Percentiles rank a stretch among this genome's conserved stretches.
Evolutionary conservation across 129 eudicot genomes (phyloP).

Genomic region (Saussurea involucrata): DNA sequence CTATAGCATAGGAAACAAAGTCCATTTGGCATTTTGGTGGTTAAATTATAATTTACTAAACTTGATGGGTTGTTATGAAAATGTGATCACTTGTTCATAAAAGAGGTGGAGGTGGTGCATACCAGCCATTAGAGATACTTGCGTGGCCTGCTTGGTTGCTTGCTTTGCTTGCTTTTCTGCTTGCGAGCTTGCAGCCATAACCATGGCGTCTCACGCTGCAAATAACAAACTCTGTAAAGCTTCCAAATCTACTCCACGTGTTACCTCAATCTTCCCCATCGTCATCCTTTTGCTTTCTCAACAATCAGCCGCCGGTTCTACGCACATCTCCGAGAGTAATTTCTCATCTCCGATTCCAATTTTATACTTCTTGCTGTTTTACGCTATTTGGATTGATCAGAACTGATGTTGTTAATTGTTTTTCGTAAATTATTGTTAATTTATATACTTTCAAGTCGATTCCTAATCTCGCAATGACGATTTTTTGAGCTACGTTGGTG

Average conservation of each 20-base stretch:
- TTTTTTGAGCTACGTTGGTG: not conserved
- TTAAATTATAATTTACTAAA: not conserved
- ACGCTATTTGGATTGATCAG: not conserved
- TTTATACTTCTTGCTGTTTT: not conserved
- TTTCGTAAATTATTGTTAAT: not conserved
- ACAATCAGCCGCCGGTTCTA: constrained; percentile 11
- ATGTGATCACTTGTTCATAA: not conserved
- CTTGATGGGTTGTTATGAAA: constrained; percentile 7
- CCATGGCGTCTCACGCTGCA: constrained; percentile 16
- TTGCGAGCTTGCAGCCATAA: constrained; percentile 26
- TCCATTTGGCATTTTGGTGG: not conserved
- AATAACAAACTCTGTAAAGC: not conserved
- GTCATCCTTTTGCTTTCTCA: constrained; percentile 7
- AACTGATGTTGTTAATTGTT: not conserved
- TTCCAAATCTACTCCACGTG: not conserved
- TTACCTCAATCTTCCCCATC: constrained; percentile 7
- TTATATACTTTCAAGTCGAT: not conserved
- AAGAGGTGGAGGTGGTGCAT: constrained; percentile 21
- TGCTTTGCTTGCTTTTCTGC: constrained; percentile 27
- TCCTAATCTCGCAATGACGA: not conserved
- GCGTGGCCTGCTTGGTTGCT: constrained; percentile 29
- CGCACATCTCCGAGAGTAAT: constrained; percentile 22
- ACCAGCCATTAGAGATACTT: not conserved
- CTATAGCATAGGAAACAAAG: not conserved
- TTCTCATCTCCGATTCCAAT: not conserved